Evolutionary conservation across 176 grass and related monocot genomes (phyloP), one percentile per base, ranked within the genome.

Genomic region (Elaeis guineensis): DNA sequence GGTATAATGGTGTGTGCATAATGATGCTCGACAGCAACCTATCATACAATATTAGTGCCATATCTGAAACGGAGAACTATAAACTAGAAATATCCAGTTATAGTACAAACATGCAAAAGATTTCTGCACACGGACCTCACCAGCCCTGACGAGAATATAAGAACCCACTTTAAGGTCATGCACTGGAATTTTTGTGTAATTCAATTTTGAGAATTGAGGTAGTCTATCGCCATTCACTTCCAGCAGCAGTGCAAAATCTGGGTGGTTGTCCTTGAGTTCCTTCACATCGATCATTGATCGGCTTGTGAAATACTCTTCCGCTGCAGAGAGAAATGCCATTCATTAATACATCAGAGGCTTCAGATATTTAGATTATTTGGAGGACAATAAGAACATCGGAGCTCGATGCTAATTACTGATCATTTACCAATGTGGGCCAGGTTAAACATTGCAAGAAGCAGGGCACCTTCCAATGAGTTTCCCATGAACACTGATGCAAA

Each of bases 401-500:
- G 35, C 35, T 44, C 9, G 9, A 44, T 44, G 11, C 11, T 44
- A 12, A 44, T 44, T 44, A 44, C 7, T 44, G 35, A 11, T 44
- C 51, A 72, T 57, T 17, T 96, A 96, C 92, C 92, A 9, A 96
- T 96, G 65, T 96, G 92, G 56, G 92, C 92, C 52, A 96, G 75
- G 59, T 96, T 96, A 82, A 96, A 96, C 92, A 96, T 96, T 50
- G 92, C 87, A 75, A 96, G 86, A 80, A 96, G 87, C 32, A 96
- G 72, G n/a, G 87, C 92, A 65, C 92, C 92, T 72, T 96, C 92
- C 80, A 96, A 80, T 32, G 92, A 74, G 51, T 96, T 96, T 21
- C 92, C 92, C 92, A 96, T 96, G 70, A 96, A 96, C 73, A 96
- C 77, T 54, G 92, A 96, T 54, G 87, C 87, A 85, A 96, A 96